phyloP scores from a whole-genome alignment of 495 filamentous ascomycete species.

The Arthonia radiata region DNA sequence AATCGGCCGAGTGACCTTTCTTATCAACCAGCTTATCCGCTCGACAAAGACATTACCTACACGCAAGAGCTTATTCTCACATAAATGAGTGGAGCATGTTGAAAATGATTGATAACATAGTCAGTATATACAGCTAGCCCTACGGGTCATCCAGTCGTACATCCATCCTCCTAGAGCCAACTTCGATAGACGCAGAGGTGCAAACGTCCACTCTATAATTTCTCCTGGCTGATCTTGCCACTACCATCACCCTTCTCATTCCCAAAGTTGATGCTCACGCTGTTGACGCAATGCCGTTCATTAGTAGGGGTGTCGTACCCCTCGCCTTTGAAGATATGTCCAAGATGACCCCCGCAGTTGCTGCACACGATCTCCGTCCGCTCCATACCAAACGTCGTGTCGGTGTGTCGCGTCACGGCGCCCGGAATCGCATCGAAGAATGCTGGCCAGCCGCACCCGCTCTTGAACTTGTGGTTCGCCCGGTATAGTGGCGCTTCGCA shows the following conservation, averaged over 20 bases:
- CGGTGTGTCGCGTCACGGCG: slow-evolving; percentile 57
- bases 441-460: slow-evolving; percentile 90
- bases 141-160: no score
- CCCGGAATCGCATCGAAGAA: slow-evolving; percentile 88
- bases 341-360: slow-evolving; percentile 86
- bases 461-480: slow-evolving; percentile 80
- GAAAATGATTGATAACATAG: no score
- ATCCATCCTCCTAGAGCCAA: no score
- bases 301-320: slow-evolving; percentile 75
- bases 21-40: no score
- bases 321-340: slow-evolving; percentile 95
- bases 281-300: slow-evolving; percentile 94
- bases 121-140: no score
- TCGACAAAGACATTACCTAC: no score
- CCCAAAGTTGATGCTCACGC: slow-evolving; percentile 63
- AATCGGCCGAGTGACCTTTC: no score
- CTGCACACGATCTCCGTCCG: slow-evolving; percentile 81
- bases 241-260: slow-evolving; percentile 35
- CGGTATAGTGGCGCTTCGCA: slow-evolving; percentile 77
- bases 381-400: slow-evolving; percentile 54
- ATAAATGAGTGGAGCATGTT: no score
- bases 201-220: no score
- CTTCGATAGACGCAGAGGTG: no score
- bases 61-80: no score
- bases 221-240: no score